Conservation (phyloP, 2,329 filamentous ascomycete species). For the Zymoseptoria crescenta region DNA sequence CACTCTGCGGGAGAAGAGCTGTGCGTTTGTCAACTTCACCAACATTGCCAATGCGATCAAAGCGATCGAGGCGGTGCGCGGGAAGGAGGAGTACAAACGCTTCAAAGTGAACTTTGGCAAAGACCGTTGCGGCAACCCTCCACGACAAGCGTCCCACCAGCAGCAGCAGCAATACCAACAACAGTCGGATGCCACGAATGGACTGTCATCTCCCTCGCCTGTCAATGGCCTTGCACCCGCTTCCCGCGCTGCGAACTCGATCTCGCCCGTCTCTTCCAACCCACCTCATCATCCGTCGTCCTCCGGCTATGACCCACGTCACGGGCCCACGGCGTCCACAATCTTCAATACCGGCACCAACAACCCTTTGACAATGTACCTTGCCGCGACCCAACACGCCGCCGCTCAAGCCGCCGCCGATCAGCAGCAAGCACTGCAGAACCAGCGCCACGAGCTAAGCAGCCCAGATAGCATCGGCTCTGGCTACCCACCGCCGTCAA, state of each 20-base stretch:
- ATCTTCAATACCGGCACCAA: constrained; percentile 71
- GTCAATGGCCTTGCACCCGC: constrained; percentile 51
- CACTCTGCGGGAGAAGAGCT: constrained; percentile 94
- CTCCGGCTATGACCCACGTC: constrained; percentile 53
- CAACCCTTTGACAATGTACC: constrained; percentile 89
- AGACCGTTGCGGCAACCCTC: constrained; percentile 93
- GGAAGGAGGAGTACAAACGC: constrained; percentile 90
- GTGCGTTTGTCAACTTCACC: constrained; percentile 98
- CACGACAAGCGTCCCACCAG: constrained; percentile 66
- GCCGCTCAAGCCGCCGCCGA: constrained; percentile 43
- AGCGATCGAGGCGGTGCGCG: constrained; percentile 90
- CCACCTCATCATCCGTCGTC: constrained; percentile 31
- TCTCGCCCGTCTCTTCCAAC: constrained; percentile 52
- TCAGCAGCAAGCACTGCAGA: constrained; percentile 44
- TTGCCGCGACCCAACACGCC: constrained; percentile 56
- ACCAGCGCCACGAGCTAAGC: constrained; percentile 24
- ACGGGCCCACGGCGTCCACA: constrained; percentile 59
- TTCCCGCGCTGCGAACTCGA: constrained; percentile 47
- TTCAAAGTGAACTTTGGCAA: constrained; percentile 99
- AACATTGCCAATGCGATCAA: constrained; percentile 99
- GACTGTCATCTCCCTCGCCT: constrained; percentile 48
- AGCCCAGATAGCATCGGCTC: constrained; percentile 52
- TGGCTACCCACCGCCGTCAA: constrained; percentile 26
- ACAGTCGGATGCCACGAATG: constrained; percentile 47
- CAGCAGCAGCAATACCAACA: constrained; percentile 51